Base-by-base conservation (phyloP, 768 basidiomycete species). In the Glaciozyma antarctica region DNA sequence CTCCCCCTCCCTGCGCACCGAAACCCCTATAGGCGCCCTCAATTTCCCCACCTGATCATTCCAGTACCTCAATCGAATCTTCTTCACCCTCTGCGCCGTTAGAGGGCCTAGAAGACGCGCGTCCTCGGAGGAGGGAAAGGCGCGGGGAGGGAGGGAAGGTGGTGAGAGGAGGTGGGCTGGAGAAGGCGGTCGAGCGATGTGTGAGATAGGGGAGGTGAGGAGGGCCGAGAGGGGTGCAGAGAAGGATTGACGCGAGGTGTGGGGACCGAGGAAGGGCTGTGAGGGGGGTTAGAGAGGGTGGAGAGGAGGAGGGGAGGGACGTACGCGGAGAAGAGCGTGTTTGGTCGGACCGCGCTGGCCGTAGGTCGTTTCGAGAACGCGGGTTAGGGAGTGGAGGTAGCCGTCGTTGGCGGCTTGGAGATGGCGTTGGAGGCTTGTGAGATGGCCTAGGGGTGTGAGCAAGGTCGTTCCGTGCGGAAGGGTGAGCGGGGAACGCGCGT, bases 391-490 rank as follows among this genome's bases (percentile, higher is more conserved):
- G 32, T 70, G 68, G 1, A 59, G 22, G 56, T 66, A 70, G 24
- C 68, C 68, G 26, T 70, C 68, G 54, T 70, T 70, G 2, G 62
- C 68, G 1, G 68, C 68, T 60, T 70, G 68, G 2, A 70, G 60
- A 0, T 70, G 62, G 0, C 65, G 56, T 2, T 67, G 52, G 3
- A 70, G 60, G n/a, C n/a, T 65, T 70, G 68, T n/a, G 17, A 7
- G 1, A 21, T 22, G 10, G 38, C n/a, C n/a, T 22, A n/a, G 55
- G 9, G 17, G 26, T 22, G 32, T 32, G 30, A 32, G 28, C 32
- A 54, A 54, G 53, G 28, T 54, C 32, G 32, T 21, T 34, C 19
- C 53, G 28, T 16, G 32, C 10, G 22, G 24, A 3, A 4, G 32
- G 4, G 21, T 10, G 53, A 19, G 53, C 28, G 28, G 17, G 9